These are phyloP conservation scores for Halophytophthora polymorphica DNA, from an alignment of 352 stramenopile species.

Conservation along the genomic window DNA sequence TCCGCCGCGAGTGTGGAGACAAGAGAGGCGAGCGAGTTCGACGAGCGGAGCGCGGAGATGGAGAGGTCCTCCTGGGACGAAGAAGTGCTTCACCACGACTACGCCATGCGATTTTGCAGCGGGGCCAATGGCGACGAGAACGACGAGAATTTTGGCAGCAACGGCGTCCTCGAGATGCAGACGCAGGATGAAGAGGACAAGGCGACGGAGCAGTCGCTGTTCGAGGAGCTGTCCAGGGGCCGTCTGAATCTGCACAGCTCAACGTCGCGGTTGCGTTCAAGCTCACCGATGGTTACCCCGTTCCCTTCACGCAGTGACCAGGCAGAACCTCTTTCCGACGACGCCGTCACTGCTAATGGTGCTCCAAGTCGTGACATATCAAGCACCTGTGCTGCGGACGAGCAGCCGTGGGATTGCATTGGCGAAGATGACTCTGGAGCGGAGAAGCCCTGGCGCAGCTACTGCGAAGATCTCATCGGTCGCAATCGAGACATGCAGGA, in stretches of 20 bases:
- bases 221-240: conserved; percentile 13
- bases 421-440: conserved; percentile 15
- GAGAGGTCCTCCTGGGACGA: conserved; percentile 19
- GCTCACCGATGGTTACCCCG: conserved; percentile 7
- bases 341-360: conserved; percentile 11
- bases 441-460: conserved; percentile 62
- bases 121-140: conserved; percentile 19
- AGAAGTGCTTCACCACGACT: conserved; percentile 6
- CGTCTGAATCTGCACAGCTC: conserved; percentile 7
- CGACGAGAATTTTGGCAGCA: conserved; percentile 26
- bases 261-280: not conserved
- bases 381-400: conserved; percentile 10
- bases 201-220: conserved; percentile 14
- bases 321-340: conserved; percentile 12
- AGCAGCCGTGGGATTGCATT: conserved; percentile 13
- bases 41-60: conserved; percentile 8
- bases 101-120: conserved; percentile 16
- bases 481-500: conserved; percentile 78
- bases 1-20: conserved; percentile 29
- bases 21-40: conserved; percentile 19
- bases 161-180: conserved; percentile 27
- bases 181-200: conserved; percentile 17
- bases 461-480: conserved; percentile 70
- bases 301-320: conserved; percentile 15
- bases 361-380: conserved; percentile 9